Conservation (phyloP, 2,329 filamentous ascomycete genomes). For the Capronia coronata region DNA sequence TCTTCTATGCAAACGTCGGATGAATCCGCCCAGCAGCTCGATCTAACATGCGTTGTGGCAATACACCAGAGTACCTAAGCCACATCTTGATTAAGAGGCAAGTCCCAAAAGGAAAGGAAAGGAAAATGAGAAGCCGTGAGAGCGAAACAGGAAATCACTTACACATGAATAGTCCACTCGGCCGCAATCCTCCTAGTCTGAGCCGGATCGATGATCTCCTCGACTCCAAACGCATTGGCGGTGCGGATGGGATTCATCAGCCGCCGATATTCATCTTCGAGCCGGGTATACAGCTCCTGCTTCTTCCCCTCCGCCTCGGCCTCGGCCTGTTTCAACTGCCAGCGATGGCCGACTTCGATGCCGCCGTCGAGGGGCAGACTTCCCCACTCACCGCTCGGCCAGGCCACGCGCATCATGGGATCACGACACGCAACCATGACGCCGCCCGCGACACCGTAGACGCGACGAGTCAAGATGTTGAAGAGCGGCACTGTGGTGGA, state of each 20-base stretch:
- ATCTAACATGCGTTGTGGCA: slow-evolving; percentile 9
- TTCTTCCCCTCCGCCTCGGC: slow-evolving; percentile 53
- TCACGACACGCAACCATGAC: slow-evolving; percentile 59
- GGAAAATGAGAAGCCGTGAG: too few relatives aligned
- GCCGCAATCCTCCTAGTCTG: slow-evolving; percentile 50
- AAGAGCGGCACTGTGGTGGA: slow-evolving; percentile 58
- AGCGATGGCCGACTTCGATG: slow-evolving; percentile 57
- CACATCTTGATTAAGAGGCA: too few relatives aligned
- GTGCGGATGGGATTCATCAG: slow-evolving; percentile 60
- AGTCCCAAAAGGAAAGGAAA: too few relatives aligned
- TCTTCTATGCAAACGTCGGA: slow-evolving; percentile 9
- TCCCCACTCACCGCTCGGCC: slow-evolving; percentile 59
- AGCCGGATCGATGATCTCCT: slow-evolving; percentile 60
- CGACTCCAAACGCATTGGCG: slow-evolving; percentile 57
- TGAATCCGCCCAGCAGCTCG: slow-evolving; percentile 9
- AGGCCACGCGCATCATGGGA: slow-evolving; percentile 55
- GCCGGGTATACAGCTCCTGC: slow-evolving; percentile 47
- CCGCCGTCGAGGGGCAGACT: slow-evolving; percentile 57
- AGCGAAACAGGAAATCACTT: slow-evolving; percentile 27
- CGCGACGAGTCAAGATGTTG: slow-evolving; percentile 55
- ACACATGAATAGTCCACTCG: slow-evolving; percentile 53
- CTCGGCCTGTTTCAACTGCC: slow-evolving; percentile 52
- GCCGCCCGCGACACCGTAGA: slow-evolving; percentile 58
- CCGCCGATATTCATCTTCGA: slow-evolving; percentile 55
- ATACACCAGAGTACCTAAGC: slow-evolving; percentile 6